These are phyloP conservation scores for Penicillium taxi DNA, from an alignment of 495 filamentous ascomycete genomes.

Conservation along the genomic window DNA sequence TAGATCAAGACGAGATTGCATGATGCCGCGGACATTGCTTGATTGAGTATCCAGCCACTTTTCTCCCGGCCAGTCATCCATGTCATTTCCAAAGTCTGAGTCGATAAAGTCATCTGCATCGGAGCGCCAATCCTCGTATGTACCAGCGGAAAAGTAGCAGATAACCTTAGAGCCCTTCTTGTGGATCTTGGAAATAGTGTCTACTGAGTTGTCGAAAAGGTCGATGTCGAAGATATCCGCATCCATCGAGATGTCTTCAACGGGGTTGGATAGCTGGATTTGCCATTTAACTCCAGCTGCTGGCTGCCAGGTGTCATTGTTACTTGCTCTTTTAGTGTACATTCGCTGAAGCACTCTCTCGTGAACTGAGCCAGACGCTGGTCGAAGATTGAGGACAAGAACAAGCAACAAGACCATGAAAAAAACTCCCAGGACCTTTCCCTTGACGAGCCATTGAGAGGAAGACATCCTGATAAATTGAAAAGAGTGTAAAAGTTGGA, in stretches of 20 bases:
- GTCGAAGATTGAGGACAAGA: too few relatives aligned
- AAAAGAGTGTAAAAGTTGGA: too few relatives aligned
- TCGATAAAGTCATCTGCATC: conserved; percentile 47
- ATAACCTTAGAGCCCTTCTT: conserved; percentile 47
- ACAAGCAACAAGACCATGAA: too few relatives aligned
- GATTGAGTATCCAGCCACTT: conserved; percentile 56
- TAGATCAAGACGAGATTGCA: conserved; percentile 48
- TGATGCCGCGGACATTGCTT: conserved; percentile 50
- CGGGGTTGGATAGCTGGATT: conserved; percentile 39
- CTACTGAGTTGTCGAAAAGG: conserved; percentile 44
- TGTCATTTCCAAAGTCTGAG: conserved; percentile 42
- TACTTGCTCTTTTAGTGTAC: conserved; percentile 23
- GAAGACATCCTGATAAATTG: too few relatives aligned
- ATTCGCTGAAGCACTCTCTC: too few relatives aligned
- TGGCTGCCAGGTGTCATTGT: conserved; percentile 40
- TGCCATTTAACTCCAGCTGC: conserved; percentile 46
- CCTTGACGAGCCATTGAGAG: too few relatives aligned
- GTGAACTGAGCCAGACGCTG: too few relatives aligned
- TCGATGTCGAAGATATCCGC: conserved; percentile 55
- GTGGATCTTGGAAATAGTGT: conserved; percentile 43
- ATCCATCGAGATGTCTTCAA: conserved; percentile 38
- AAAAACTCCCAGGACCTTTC: too few relatives aligned
- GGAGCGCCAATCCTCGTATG: conserved; percentile 50
- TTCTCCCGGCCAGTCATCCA: conserved; percentile 60
- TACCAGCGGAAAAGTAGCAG: conserved; percentile 68